Evolutionary conservation across 2,329 filamentous ascomycete species (phyloP).

Genomic region (Venturia asperata): DNA sequence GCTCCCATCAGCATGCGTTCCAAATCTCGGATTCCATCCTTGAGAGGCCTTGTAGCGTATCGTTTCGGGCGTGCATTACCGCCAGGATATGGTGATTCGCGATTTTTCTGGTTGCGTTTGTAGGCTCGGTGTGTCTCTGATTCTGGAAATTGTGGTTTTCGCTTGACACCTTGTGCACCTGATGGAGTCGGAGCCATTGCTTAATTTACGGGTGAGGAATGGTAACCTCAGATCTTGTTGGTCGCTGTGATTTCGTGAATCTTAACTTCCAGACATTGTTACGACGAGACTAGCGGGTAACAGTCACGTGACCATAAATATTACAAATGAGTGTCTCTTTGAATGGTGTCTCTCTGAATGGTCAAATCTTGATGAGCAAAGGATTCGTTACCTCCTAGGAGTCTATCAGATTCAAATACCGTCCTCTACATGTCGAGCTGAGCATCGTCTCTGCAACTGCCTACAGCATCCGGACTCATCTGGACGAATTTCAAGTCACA

Average conservation of each 20-base stretch:
- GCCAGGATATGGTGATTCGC: not conserved
- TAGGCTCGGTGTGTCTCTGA: slow-evolving; percentile 24
- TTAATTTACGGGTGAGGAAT: not conserved
- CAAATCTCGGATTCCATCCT: slow-evolving; percentile 64
- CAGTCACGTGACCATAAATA: too few relatives aligned
- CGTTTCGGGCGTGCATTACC: slow-evolving; percentile 29
- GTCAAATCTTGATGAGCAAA: too few relatives aligned
- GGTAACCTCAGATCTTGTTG: not conserved
- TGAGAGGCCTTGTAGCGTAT: slow-evolving; percentile 51
- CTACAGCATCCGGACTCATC: too few relatives aligned
- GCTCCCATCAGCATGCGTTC: slow-evolving; percentile 55
- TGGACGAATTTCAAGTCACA: not conserved
- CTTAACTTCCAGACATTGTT: too few relatives aligned
- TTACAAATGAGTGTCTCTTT: too few relatives aligned
- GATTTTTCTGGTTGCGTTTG: slow-evolving; percentile 19
- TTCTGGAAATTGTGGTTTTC: not conserved
- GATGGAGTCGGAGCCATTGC: not conserved
- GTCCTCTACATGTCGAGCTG: too few relatives aligned
- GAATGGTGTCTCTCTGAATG: too few relatives aligned
- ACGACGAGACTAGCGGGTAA: too few relatives aligned
- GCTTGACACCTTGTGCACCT: not conserved
- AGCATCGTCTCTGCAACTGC: too few relatives aligned
- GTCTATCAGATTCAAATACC: too few relatives aligned
- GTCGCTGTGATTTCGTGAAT: too few relatives aligned
- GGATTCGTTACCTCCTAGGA: too few relatives aligned